Evolutionary conservation across 2,329 filamentous ascomycete species (phyloP), one percentile per base, ranked within the genome.

Genomic region (Paraphoma chrysanthemicola): DNA sequence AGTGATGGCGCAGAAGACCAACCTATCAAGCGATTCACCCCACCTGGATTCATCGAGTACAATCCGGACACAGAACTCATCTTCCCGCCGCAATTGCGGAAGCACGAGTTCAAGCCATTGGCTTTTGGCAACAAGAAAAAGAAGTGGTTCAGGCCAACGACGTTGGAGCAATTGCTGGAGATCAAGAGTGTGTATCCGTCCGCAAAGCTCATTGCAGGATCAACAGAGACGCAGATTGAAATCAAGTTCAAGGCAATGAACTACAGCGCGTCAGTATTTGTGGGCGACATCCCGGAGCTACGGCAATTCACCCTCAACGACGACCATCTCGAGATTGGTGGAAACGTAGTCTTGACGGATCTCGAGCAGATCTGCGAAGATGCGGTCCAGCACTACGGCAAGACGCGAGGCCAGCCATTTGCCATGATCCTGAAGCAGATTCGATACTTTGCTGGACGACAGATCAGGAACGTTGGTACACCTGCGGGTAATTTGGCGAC

Each of bases 381-480:
- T 68, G 93, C 93, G 3, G 82, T 94, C 23, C 79, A 90, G 53
- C 88, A 91, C 57, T 98, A 97, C 69, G 94, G 95, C 0, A 76
- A 81, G 44, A 78, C 78, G 0, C 85, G 82, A 44, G 88, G 87
- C 0, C 95, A 98, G 70, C 88, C 95, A 0, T 97, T 98, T 73
- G 83, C 85, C n/a, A 92, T 92, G 0, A 95, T 98, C 56, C 84
- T 94, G 71, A 98, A 97, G 75, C 94, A 98, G 75, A 87, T 99
- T 52, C 90, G 90, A 63, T 97, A 94, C 74, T 98, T 99, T 77
- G 95, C 94, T 49, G 95, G 95, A 44, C 83, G 95, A 45, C 95
- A 99, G 71, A 98, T 99, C 70, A 86, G 95, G 66, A 99, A 98
- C 69, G 94, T 97, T n/a, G 95, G 94, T 30, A 97, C 95, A 0